These are phyloP conservation scores for Neocatenulostroma microsporum DNA, from an alignment of 2,329 filamentous ascomycete genomes.

Conservation along the genomic window DNA sequence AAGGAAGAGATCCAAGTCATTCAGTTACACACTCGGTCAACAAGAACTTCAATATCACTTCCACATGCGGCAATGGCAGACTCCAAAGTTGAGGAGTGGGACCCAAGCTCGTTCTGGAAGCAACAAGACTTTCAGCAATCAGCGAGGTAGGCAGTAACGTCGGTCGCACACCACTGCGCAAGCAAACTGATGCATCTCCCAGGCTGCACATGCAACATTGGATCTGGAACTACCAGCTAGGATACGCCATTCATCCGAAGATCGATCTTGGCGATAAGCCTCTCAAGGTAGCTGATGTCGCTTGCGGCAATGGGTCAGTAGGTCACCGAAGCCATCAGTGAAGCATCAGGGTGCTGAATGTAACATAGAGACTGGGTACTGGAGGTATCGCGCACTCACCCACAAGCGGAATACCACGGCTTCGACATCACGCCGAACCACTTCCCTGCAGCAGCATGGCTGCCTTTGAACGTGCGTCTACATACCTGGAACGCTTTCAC, in stretches of 20 bases:
- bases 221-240: constrained; percentile 12
- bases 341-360: not conserved
- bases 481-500: constrained; percentile 11
- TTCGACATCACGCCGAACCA: constrained; percentile 11
- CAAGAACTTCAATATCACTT: too few species aligned
- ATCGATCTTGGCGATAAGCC: constrained; percentile 5
- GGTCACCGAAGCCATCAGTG: not conserved
- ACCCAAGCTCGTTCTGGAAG: constrained; percentile 8
- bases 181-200: not conserved
- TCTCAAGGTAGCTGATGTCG: constrained; percentile 13
- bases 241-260: constrained; percentile 11
- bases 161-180: not conserved
- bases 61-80: too few species aligned
- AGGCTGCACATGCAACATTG: constrained; percentile 13
- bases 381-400: constrained; percentile 9
- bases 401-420: constrained; percentile 9
- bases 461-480: constrained; percentile 8
- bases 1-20: too few species aligned
- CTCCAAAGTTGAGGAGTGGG: too few species aligned
- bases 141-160: constrained; percentile 4
- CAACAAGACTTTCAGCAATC: constrained; percentile 12
- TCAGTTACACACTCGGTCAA: too few species aligned
- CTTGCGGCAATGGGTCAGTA: constrained; percentile 10
- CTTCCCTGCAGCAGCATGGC: constrained; percentile 6
- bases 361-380: constrained; percentile 11